Base-by-base conservation (phyloP, 1,284 basidiomycete species). In the Puccinia brachypodii region DNA sequence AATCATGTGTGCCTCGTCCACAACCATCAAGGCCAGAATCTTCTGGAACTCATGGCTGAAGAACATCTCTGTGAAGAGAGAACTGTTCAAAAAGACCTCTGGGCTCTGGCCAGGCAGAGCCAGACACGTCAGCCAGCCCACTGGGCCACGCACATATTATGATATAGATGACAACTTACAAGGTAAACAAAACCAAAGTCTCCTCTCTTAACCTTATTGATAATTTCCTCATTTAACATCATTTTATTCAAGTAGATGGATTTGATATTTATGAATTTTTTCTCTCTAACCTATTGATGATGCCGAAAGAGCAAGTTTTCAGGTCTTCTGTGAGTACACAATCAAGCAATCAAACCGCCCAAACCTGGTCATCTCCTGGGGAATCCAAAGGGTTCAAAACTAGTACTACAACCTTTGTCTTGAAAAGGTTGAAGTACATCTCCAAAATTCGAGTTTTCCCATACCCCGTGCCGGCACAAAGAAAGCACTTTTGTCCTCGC, bases 351-450 rank as follows among this genome's bases (percentile, higher is more conserved):
- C 47, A 22, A 22, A 22, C 11, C 11, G 22, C 22, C 11, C 47
- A 11, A 11, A 50, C 64, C 64, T 68, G 64, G 64, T 68, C 38
- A 36, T 68, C 38, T 22, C 64, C 64, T n/a, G 36, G 64, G 8
- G 33, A 68, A n/a, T 68, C 64, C 64, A 68, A 40, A 68, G 64
- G 64, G 6, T 31, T 68, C 22, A 68, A 68, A 2, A 68, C 64
- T 2, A 68, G 13, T 7, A 36, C 31, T 28, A n/a, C 38, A 38
- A 40, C 31, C 64, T 68, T 68, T 13, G n/a, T n/a, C 36, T n/a
- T n/a, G n/a, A n/a, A n/a, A n/a, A n/a, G n/a, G n/a, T n/a, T n/a
- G n/a, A n/a, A n/a, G n/a, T n/a, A 68, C 28, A 68, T 40, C 64
- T 28, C 64, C 13, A 33, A 13, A 28, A 68, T 68, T 36, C 33